phyloP scores from a whole-genome alignment of 495 filamentous ascomycete genomes.

The Penicillium herquei region DNA sequence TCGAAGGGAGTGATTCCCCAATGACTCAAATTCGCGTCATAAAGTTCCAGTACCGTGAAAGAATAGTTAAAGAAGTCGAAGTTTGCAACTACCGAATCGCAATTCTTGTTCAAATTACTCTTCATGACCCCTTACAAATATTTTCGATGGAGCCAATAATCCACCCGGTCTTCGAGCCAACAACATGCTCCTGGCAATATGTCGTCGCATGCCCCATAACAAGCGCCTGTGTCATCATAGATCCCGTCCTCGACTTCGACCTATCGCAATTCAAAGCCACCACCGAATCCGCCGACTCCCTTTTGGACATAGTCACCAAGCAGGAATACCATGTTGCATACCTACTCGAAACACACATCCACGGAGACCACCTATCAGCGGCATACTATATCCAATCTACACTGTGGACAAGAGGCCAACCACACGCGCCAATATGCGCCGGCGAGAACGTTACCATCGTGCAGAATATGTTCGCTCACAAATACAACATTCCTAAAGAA shows the following conservation, averaged over 20 bases:
- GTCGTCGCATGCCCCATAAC: conserved; percentile 48
- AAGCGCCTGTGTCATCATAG: conserved; percentile 48
- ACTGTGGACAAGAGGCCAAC: conserved; percentile 21
- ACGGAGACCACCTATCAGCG: conserved; percentile 57
- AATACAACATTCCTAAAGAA: conserved; percentile 36
- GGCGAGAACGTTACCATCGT: conserved; percentile 46
- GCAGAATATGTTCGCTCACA: conserved; percentile 41
- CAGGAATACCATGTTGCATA: conserved; percentile 40
- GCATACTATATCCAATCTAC: conserved; percentile 48
- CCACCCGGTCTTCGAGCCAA: conserved; percentile 35
- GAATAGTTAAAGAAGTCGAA: no score
- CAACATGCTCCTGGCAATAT: conserved; percentile 54
- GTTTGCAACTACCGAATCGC: background rate
- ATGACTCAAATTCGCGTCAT: no score
- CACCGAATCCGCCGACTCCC: conserved; percentile 43
- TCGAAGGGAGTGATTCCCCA: no score
- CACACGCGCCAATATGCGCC: conserved; percentile 39
- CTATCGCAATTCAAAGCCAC: conserved; percentile 32
- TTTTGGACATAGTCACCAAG: conserved; percentile 34
- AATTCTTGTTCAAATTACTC: no score
- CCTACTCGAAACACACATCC: conserved; percentile 56
- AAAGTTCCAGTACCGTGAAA: no score
- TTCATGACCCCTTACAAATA: no score
- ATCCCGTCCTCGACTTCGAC: conserved; percentile 55
- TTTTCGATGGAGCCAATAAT: conserved; percentile 39